Evolutionary conservation across 371 early-diverging fungal species (phyloP).

Genomic region (Syncephalis plumigaleata): DNA sequence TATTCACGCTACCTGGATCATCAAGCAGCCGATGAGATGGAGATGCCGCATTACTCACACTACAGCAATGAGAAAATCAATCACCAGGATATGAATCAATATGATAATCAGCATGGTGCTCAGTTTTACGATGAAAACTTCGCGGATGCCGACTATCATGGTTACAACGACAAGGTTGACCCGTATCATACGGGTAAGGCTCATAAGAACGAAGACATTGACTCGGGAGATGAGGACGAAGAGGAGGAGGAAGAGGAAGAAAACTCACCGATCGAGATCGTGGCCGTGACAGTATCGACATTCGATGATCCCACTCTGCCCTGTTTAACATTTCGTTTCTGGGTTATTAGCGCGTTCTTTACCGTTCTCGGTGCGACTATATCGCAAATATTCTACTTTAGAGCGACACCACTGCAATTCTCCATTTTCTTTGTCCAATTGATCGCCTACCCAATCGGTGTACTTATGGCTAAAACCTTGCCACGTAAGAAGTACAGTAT

Average conservation of each 20-base stretch:
- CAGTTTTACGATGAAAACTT: no score
- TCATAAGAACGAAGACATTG: no score
- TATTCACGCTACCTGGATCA: no score
- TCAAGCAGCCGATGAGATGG: no score
- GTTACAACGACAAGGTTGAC: no score
- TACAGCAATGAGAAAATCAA: no score
- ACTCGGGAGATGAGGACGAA: no score
- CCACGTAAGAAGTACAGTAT: neutral
- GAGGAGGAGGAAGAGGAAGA: constrained; percentile 10
- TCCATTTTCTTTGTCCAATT: constrained; percentile 44
- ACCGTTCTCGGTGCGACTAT: constrained; percentile 39
- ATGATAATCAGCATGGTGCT: no score
- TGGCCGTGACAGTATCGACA: constrained; percentile 40
- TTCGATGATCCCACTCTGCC: constrained; percentile 35
- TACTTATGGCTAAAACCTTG: constrained; percentile 12
- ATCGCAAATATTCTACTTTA: constrained; percentile 60
- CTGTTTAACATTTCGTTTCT: constrained; percentile 55
- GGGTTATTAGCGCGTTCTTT: constrained; percentile 49
- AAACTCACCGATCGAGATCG: constrained; percentile 52
- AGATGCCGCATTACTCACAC: no score
- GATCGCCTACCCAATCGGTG: constrained; percentile 46
- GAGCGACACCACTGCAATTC: constrained; percentile 39
- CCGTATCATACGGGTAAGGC: no score
- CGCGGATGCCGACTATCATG: no score
- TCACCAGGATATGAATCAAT: no score